Evolutionary conservation across 1,284 basidiomycete genomes (phyloP), one percentile per base, ranked within the genome.

Genomic region (Cryptococcus hybrid): DNA sequence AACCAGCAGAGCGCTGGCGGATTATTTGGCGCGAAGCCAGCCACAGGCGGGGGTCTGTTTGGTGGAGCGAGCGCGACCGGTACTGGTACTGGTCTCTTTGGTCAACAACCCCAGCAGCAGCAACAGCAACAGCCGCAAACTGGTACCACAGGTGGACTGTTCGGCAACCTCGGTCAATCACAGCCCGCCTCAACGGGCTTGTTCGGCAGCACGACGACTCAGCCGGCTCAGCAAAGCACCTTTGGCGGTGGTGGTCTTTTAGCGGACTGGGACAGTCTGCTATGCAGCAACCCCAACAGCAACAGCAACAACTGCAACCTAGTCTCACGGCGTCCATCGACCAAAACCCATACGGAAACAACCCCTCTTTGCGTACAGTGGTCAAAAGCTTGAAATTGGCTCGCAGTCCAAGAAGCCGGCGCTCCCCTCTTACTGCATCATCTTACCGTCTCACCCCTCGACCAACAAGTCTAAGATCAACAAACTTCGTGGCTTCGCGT

Each of bases 271-370:
- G 73, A 57, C 72, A 74, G 59, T 71, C 71, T 3, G 66, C 62
- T 6, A 40, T 30, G n/a, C 38, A 55, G 43, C 68, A 65, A 51
- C 30, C 30, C 30, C 30, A 30, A 4, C 66, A 64, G 24, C 66
- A 64, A 36, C 69, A 76, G 60, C 72, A 74, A 51, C 67, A 70
- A 47, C 75, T 78, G 61, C 75, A 76, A 43, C 66, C 84, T 11
- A 79, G 82, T 0, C 80, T 94, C 55, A 89, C 86, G 11, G 89
- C 91, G 0, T 92, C 91, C 8, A 90, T 98, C 69, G 88, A 89
- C 49, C 87, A 92, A 71, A 83, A 84, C 67, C 93, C 95, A 0
- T 93, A 98, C 72, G 89, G 89, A 45, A 84, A 86, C 58, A 92
- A 90, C 70, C 80, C 13, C 74, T 85, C 44, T 84, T 85, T 63